phyloP scores from a whole-genome alignment of 2,329 filamentous ascomycete genomes.

The Claviceps pazoutovae region DNA sequence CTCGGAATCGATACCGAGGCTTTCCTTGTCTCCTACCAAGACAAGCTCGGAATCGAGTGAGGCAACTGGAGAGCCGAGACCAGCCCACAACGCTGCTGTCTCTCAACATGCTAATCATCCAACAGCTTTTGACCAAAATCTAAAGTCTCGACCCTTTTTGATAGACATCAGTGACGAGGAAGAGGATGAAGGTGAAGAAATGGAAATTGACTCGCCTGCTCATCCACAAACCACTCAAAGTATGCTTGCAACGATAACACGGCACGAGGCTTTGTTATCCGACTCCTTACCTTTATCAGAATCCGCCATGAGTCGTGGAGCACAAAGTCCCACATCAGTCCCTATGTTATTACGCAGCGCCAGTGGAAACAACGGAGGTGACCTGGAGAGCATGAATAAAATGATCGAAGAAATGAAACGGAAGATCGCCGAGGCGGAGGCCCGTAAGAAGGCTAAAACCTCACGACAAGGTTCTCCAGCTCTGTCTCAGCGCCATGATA shows the following conservation, averaged over 20 bases:
- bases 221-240: slow-evolving; percentile 25
- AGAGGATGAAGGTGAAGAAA: slow-evolving; percentile 47
- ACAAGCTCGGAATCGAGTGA: slow-evolving; percentile 8
- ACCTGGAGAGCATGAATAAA: slow-evolving; percentile 37
- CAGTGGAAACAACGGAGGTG: slow-evolving; percentile 21
- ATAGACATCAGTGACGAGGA: slow-evolving; percentile 73
- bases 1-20: slow-evolving; percentile 18
- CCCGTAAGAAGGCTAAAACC: slow-evolving; percentile 32
- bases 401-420: slow-evolving; percentile 48
- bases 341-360: slow-evolving; percentile 24
- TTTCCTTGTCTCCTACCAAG: slow-evolving; percentile 19
- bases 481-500: slow-evolving; percentile 12
- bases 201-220: slow-evolving; percentile 44
- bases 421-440: slow-evolving; percentile 44
- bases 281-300: slow-evolving; percentile 32
- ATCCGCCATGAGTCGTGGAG: slow-evolving; percentile 23
- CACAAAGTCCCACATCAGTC: slow-evolving; percentile 25
- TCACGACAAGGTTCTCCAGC: slow-evolving; percentile 19
- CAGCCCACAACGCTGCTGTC: slow-evolving; percentile 60
- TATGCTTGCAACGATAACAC: slow-evolving; percentile 17
- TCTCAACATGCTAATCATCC: slow-evolving; percentile 19
- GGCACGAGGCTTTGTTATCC: slow-evolving; percentile 24
- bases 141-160: slow-evolving; percentile 50
- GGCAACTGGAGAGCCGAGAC: slow-evolving; percentile 25
- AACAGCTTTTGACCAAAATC: slow-evolving; percentile 37